These are phyloP conservation scores for Populus hybrid DNA, from an alignment of 441 rosid genomes.

Conservation along the genomic window DNA sequence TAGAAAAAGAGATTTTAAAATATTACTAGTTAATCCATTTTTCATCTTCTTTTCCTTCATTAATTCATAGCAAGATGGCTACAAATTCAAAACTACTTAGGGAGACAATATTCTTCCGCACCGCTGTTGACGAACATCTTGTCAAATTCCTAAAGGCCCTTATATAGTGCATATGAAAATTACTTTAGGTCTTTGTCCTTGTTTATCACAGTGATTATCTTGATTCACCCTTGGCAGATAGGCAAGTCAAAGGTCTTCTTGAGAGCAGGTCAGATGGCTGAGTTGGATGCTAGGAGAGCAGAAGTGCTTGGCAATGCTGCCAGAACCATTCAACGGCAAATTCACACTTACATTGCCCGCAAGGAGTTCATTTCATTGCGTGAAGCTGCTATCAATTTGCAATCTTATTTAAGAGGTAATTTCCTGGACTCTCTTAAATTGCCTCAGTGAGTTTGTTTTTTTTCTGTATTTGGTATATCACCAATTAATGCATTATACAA, in stretches of 20 bases:
- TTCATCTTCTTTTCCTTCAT: not conserved
- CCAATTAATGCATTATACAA: not conserved
- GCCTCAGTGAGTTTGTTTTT: not conserved
- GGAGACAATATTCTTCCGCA: not conserved
- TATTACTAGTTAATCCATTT: not conserved
- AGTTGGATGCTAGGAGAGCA: conserved; percentile 93
- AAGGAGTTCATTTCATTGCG: conserved; percentile 74
- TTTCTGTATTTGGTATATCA: not conserved
- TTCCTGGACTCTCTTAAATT: conserved; percentile 3
- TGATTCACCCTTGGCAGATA: conserved; percentile 43
- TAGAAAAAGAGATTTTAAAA: not conserved
- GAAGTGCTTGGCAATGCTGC: conserved; percentile 98
- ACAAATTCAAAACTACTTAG: not conserved
- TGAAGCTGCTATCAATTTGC: conserved; percentile 68
- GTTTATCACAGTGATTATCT: conserved; percentile 3
- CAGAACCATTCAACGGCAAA: conserved; percentile 76
- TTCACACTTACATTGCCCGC: conserved; percentile 65
- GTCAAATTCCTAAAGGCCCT: not conserved
- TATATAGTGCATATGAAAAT: no score
- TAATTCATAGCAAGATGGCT: not conserved
- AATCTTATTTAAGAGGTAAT: conserved; percentile 77
- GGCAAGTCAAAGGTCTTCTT: conserved; percentile 90
- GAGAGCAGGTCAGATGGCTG: conserved; percentile 99
- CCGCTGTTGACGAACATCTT: not conserved
- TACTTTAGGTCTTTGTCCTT: not conserved